phyloP scores from a whole-genome alignment of 371 early-diverging fungal species.

The Mucor mucedo region DNA sequence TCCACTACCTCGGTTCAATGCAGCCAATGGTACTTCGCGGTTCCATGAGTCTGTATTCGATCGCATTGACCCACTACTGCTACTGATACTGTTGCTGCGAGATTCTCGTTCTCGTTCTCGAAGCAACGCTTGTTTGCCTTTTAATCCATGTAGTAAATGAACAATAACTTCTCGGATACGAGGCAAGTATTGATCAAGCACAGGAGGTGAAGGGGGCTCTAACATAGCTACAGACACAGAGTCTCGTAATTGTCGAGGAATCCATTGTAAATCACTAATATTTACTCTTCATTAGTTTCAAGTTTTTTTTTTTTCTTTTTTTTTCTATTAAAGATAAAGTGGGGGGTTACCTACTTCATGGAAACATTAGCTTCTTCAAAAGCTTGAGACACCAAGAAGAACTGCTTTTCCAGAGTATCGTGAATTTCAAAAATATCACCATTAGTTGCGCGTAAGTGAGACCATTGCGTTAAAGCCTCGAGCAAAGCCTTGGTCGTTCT shows the following conservation, averaged over 20 bases:
- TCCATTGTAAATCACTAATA: constrained; percentile 60
- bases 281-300: not conserved
- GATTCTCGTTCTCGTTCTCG: constrained; percentile 43
- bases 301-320: no score
- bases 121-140: constrained; percentile 60
- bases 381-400: constrained; percentile 58
- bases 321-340: not conserved
- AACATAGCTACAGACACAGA: constrained; percentile 60
- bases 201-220: constrained; percentile 58
- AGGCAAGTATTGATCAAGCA: constrained; percentile 62
- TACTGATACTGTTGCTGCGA: not conserved
- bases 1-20: constrained; percentile 34
- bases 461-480: constrained; percentile 67
- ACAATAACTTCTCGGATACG: constrained; percentile 69
- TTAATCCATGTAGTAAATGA: constrained; percentile 63
- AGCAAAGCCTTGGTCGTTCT: constrained; percentile 63
- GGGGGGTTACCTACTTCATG: constrained; percentile 50
- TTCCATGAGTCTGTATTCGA: constrained; percentile 35
- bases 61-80: constrained; percentile 17
- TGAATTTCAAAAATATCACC: constrained; percentile 62
- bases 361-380: constrained; percentile 60
- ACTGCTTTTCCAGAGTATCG: constrained; percentile 61
- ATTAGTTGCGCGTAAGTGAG: constrained; percentile 48
- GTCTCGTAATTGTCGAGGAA: constrained; percentile 60
- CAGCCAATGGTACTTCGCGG: constrained; percentile 46